Percentiles rank a stretch among this genome's conserved stretches.
Conservation (phyloP, 306 rosid genomes). For the Crotalaria pallida region DNA sequence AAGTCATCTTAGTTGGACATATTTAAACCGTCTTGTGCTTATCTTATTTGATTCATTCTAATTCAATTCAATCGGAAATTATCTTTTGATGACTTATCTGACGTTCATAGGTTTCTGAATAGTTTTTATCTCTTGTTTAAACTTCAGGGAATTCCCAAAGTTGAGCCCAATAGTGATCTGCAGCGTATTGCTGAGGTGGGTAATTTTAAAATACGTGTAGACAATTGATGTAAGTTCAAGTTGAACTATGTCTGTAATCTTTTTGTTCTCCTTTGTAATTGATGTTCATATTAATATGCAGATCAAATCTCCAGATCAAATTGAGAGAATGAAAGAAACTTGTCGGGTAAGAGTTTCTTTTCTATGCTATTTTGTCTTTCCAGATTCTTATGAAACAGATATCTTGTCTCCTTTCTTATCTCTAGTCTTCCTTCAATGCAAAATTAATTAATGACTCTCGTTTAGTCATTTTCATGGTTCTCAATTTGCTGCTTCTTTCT, state of each 20-base stretch:
- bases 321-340: constrained; percentile 79
- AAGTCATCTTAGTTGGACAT: constrained; percentile 33
- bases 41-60: constrained; percentile 3
- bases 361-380: background rate
- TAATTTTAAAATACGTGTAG: background rate
- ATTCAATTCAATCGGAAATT: background rate
- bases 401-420: background rate
- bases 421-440: background rate
- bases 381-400: background rate
- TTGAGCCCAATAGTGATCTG: constrained; percentile 75
- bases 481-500: background rate
- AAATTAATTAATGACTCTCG: background rate
- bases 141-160: constrained; percentile 72
- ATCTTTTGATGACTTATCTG: constrained; percentile 8
- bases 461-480: background rate
- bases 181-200: constrained; percentile 80
- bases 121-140: constrained; percentile 6
- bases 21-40: background rate
- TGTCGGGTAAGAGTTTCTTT: constrained; percentile 58
- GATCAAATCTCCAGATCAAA: constrained; percentile 74
- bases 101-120: constrained; percentile 13
- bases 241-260: background rate
- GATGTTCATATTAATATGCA: constrained; percentile 33
- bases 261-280: background rate
- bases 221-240: background rate